phyloP scores from a whole-genome alignment of 768 basidiomycete species.

The Sistotremastrum niveocremeum region DNA sequence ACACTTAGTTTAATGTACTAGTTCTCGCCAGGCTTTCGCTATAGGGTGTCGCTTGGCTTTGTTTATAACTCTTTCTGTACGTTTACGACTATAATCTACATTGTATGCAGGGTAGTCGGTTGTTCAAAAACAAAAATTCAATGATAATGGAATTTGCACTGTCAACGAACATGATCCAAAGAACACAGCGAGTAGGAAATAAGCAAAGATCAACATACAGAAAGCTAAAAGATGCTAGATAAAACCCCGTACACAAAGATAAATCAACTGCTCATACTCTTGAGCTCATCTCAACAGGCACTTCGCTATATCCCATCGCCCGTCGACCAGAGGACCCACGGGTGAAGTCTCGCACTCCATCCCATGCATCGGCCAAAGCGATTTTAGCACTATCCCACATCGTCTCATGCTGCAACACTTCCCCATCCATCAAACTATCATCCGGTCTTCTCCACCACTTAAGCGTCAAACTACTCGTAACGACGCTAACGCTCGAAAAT shows the following conservation, averaged over 20 bases:
- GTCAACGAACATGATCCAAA: no score
- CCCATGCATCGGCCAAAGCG: constrained; percentile 32
- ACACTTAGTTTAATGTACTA: no score
- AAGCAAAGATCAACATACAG: neutral
- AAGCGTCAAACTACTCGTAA: constrained; percentile 76
- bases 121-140: no score
- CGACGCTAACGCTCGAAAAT: constrained; percentile 91
- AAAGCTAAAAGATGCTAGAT: neutral
- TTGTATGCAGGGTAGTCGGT: no score
- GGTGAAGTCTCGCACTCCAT: constrained; percentile 27
- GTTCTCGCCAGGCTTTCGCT: no score
- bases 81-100: no score
- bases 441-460: constrained; percentile 70
- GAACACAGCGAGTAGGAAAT: neutral
- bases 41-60: no score
- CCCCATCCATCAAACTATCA: constrained; percentile 58
- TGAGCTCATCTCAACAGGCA: constrained; percentile 52
- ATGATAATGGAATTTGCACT: no score
- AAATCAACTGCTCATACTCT: neutral
- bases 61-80: no score
- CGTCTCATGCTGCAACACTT: constrained; percentile 23
- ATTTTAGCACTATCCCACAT: constrained; percentile 27
- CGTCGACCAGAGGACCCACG: constrained; percentile 21
- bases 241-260: neutral
- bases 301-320: constrained; percentile 46